Evolutionary conservation across 768 basidiomycete genomes (phyloP).

Genomic region (Phylloporus arenicola): DNA sequence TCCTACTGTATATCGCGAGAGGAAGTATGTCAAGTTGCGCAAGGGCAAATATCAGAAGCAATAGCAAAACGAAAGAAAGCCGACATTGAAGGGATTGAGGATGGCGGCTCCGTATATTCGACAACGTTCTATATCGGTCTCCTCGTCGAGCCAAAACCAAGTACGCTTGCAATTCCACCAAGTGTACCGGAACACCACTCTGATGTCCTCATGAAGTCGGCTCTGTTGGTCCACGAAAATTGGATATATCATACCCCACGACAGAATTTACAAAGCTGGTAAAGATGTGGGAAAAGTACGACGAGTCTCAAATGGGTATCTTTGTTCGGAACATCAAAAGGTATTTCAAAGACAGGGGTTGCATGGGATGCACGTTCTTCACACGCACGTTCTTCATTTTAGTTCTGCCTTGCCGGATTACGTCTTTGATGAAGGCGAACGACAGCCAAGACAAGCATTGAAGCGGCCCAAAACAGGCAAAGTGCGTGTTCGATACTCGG

Average conservation of each 20-base stretch:
- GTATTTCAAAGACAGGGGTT: constrained; percentile 37
- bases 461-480: constrained; percentile 68
- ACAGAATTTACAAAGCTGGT: constrained; percentile 92
- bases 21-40: constrained; percentile 83
- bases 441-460: constrained; percentile 60
- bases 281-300: constrained; percentile 93
- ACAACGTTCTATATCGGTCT: constrained; percentile 98
- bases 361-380: constrained; percentile 13
- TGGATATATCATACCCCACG: constrained; percentile 97
- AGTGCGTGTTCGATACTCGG: constrained; percentile 35
- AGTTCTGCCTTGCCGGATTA: constrained; percentile 77
- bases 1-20: constrained; percentile 80
- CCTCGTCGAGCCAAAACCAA: constrained; percentile 82
- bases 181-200: constrained; percentile 10
- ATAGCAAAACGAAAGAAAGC: constrained; percentile 70
- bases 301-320: constrained; percentile 90
- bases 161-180: constrained; percentile 44
- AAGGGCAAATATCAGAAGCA: constrained; percentile 76
- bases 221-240: constrained; percentile 66
- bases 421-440: constrained; percentile 77
- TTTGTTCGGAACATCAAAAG: constrained; percentile 89
- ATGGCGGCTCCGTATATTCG: constrained; percentile 77
- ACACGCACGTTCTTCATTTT: constrained; percentile 17
- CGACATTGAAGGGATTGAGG: constrained; percentile 73
- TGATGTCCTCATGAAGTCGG: constrained; percentile 49